Conservation (phyloP, 2,329 filamentous ascomycete genomes). For the Penicillium sp. region DNA sequence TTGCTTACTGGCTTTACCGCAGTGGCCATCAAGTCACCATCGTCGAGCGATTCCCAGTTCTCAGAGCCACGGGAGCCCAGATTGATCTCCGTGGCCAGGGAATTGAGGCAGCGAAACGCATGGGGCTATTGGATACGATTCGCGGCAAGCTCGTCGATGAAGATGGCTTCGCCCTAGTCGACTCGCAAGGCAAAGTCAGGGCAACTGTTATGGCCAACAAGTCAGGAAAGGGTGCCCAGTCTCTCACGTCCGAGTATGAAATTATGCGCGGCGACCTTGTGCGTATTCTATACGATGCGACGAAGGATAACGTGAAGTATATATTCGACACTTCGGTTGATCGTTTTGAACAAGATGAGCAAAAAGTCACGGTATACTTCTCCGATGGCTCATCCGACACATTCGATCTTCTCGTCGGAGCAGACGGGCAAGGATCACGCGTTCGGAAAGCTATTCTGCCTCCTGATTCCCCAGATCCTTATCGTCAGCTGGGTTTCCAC, state of each 20-base stretch:
- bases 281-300: constrained; percentile 49
- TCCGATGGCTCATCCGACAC: constrained; percentile 42
- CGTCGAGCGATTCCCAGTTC: constrained; percentile 41
- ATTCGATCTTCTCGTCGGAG: constrained; percentile 56
- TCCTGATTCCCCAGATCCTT: constrained; percentile 14
- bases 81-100: constrained; percentile 55
- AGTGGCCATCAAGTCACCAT: constrained; percentile 38
- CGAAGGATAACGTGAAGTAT: constrained; percentile 30
- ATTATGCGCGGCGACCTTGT: constrained; percentile 60
- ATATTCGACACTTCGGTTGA: constrained; percentile 34
- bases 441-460: constrained; percentile 46
- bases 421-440: constrained; percentile 55
- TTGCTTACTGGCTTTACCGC: constrained; percentile 51
- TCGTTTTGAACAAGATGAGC: constrained; percentile 32
- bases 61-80: constrained; percentile 52
- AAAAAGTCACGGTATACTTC: constrained; percentile 42
- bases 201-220: constrained; percentile 45
- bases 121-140: constrained; percentile 50
- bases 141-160: constrained; percentile 47
- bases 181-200: constrained; percentile 37
- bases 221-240: constrained; percentile 45
- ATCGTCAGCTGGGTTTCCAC: constrained; percentile 20
- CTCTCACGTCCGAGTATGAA: constrained; percentile 57
- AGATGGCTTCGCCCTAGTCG: constrained; percentile 48
- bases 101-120: constrained; percentile 51